Evolutionary conservation across 441 rosid genomes (phyloP), one percentile per base, ranked within the genome.

Genomic region (Erodium trifolium): DNA sequence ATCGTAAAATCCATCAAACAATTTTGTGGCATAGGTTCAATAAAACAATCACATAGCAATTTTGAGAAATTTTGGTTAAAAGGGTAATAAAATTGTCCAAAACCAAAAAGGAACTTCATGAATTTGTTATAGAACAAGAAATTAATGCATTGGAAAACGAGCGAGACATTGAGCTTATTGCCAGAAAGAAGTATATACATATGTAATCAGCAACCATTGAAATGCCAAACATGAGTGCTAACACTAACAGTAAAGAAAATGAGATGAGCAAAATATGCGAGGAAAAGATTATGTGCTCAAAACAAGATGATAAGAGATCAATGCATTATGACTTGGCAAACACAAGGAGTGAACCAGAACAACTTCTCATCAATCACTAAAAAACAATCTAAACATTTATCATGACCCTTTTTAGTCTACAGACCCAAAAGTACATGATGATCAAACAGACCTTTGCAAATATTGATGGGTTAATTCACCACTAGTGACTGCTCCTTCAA

Each of bases 381-480:
- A 14, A 13, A 51, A 51, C 5, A 51, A 14, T 14, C 17, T 7
- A 51, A 51, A n/a, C 5, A 51, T n/a, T 1, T 51, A 51, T n/a
- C 18, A 51, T 51, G 59, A 13, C 12, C 8, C 17, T 51, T 51
- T 47, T 7, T 47, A 12, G 13, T 2, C 3, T 13, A 0, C n/a
- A 47, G 4, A 3, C 13, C 13, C 3, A 47, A 47, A 47, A 1
- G 11, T 9, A 9, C n/a, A 47, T 12, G 2, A 10, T 12, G 5
- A 12, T 51, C 18, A 51, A 14, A n/a, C 59, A n/a, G 17, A 41
- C 47, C 78, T 67, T 67, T 75, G 70, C 66, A 75, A 23, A 78
- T 80, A 87, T 68, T 87, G 90, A 78, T 93, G 89, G 0, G 98
- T 91, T 63, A 91, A 75, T 75, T 93, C 96, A 70, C 97, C 98